These are phyloP conservation scores for Stenocarpella maydis DNA, from an alignment of 2,329 filamentous ascomycete genomes.

Conservation along the genomic window DNA sequence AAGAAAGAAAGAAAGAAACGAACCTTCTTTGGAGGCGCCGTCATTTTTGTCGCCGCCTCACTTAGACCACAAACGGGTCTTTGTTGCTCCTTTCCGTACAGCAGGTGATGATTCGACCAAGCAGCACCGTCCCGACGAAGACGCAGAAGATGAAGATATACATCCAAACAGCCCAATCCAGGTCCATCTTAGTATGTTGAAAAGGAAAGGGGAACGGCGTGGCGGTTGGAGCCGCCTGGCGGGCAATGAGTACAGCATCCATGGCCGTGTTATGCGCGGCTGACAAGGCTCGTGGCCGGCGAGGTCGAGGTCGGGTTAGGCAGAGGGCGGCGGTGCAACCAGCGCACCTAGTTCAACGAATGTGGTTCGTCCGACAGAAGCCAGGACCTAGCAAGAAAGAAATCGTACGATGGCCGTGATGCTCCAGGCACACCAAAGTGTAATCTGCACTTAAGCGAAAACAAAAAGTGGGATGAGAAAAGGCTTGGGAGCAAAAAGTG, in stretches of 20 bases:
- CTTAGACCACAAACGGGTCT: slow-evolving; percentile 23
- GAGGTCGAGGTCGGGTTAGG: background rate
- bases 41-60: background rate
- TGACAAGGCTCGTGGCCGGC: background rate
- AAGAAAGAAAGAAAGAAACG: background rate
- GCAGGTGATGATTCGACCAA: slow-evolving; percentile 24
- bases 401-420: slow-evolving; percentile 17
- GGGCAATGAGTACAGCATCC: slow-evolving; percentile 19
- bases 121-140: slow-evolving; percentile 8
- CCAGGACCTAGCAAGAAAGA: background rate
- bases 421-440: slow-evolving; percentile 19
- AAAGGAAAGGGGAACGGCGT: slow-evolving; percentile 25
- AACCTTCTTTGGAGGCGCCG: background rate
- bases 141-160: slow-evolving; percentile 29
- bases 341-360: slow-evolving; percentile 14
- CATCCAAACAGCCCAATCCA: slow-evolving; percentile 30
- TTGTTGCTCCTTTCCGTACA: slow-evolving; percentile 16
- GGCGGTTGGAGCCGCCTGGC: slow-evolving; percentile 24
- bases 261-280: background rate
- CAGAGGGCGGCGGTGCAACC: background rate
- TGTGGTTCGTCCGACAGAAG: slow-evolving; percentile 10
- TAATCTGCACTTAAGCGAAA: slow-evolving; percentile 9
- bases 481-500: background rate
- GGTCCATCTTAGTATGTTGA: slow-evolving; percentile 25
- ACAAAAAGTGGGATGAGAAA: slow-evolving; percentile 28